Conservation (phyloP, 2,329 filamentous ascomycete genomes). For the Ascochyta fabae region DNA sequence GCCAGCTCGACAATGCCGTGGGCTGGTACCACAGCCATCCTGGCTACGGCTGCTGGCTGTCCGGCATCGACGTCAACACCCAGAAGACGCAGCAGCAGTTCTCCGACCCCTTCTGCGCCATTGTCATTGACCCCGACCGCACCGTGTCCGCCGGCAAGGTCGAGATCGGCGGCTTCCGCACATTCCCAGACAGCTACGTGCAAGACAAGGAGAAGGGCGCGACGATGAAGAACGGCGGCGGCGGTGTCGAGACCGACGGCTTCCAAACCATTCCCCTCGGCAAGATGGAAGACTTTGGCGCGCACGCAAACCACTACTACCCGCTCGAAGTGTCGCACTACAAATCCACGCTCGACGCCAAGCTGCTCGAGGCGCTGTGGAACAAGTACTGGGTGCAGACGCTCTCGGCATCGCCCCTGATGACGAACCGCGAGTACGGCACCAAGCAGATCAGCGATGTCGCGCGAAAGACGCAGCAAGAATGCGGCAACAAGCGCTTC, state of each 20-base stretch:
- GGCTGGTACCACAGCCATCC: constrained; percentile 99
- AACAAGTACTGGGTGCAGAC: constrained; percentile 99
- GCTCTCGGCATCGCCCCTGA: constrained; percentile 85
- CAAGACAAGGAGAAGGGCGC: constrained; percentile 52
- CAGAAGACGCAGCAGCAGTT: constrained; percentile 84
- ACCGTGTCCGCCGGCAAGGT: constrained; percentile 95
- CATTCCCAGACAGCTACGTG: constrained; percentile 75
- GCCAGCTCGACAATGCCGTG: constrained; percentile 87
- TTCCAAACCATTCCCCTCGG: constrained; percentile 84
- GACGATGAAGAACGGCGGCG: constrained; percentile 32
- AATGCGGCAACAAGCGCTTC: constrained; percentile 54
- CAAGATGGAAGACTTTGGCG: constrained; percentile 95
- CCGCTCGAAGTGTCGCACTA: constrained; percentile 89
- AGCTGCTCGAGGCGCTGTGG: constrained; percentile 88
- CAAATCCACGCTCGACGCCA: constrained; percentile 88
- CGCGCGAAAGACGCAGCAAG: constrained; percentile 78
- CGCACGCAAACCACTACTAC: constrained; percentile 90
- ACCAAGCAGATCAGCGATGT: constrained; percentile 93
- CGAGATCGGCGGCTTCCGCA: constrained; percentile 96
- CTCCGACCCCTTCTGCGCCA: constrained; percentile 89
- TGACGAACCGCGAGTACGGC: constrained; percentile 90
- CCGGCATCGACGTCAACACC: constrained; percentile 91
- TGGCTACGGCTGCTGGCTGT: constrained; percentile 97
- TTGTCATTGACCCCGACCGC: constrained; percentile 95
- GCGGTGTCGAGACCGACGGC: constrained; percentile 60